These are phyloP conservation scores for Irpex rosettiformis DNA, from an alignment of 1,284 basidiomycete genomes.

Conservation along the genomic window DNA sequence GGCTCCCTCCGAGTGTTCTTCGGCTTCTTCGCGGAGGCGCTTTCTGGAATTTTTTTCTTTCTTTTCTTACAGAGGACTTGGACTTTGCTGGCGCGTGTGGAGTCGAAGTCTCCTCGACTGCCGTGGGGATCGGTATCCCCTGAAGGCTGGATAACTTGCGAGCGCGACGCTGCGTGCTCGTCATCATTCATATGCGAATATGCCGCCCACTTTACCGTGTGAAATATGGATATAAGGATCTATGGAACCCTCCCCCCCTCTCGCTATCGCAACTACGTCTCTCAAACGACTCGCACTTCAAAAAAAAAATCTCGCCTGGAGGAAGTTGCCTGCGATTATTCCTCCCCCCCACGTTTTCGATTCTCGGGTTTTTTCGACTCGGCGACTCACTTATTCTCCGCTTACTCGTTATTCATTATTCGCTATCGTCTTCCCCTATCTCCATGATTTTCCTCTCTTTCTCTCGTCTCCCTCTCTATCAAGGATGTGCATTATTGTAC, in stretches of 20 bases:
- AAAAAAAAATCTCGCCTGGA: neutral
- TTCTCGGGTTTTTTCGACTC: neutral
- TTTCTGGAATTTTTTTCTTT: too few species aligned
- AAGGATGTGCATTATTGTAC: neutral
- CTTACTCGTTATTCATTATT: neutral
- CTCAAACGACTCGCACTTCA: too few species aligned
- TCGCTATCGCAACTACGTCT: too few species aligned
- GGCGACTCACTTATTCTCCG: slow-evolving; percentile 1
- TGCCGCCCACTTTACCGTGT: neutral
- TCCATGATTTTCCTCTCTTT: neutral
- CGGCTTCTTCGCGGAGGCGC: too few species aligned
- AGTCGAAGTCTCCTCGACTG: neutral
- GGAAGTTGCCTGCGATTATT: neutral
- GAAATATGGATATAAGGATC: neutral
- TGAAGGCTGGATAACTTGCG: neutral
- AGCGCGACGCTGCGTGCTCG: too few species aligned
- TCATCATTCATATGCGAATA: neutral
- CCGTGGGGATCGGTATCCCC: neutral
- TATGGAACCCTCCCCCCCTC: neutral
- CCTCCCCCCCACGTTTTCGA: neutral
- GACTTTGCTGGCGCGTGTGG: neutral
- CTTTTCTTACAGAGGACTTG: neutral
- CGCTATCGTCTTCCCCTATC: neutral
- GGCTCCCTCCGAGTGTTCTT: neutral
- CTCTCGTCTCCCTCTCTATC: too few species aligned